Evolutionary conservation across 495 filamentous ascomycete genomes (phyloP).

Genomic region (Aspergillus conjunctus): DNA sequence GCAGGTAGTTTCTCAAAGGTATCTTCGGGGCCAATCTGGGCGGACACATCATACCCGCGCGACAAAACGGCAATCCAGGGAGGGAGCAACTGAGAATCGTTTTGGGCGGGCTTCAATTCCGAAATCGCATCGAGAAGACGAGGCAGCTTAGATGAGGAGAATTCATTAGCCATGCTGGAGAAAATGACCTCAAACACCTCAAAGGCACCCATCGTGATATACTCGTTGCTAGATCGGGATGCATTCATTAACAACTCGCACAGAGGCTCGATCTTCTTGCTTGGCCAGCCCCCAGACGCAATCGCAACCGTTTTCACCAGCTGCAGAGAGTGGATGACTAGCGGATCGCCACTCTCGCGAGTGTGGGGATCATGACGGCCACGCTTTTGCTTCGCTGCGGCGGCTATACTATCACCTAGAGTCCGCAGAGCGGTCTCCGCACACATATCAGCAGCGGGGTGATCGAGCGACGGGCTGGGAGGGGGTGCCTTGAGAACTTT

Average conservation of each 20-base stretch:
- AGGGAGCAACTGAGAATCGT: constrained; percentile 88
- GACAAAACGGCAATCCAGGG: constrained; percentile 96
- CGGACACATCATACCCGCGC: constrained; percentile 89
- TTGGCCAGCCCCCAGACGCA: constrained; percentile 94
- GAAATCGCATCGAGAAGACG: constrained; percentile 82
- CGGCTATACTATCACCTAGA: constrained; percentile 67
- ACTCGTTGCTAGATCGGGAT: constrained; percentile 85
- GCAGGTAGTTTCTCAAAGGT: constrained; percentile 86
- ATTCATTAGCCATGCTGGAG: constrained; percentile 81
- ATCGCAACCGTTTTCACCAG: constrained; percentile 83
- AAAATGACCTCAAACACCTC: constrained; percentile 97
- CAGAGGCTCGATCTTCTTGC: constrained; percentile 86
- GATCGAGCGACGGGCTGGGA: constrained; percentile 86
- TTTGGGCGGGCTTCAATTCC: constrained; percentile 84
- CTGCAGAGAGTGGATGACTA: constrained; percentile 86
- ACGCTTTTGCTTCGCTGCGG: constrained; percentile 66
- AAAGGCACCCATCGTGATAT: constrained; percentile 92
- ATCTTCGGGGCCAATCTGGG: constrained; percentile 79
- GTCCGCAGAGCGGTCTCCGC: constrained; percentile 82
- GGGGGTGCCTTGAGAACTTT: constrained; percentile 81
- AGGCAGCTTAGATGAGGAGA: constrained; percentile 85
- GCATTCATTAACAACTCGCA: constrained; percentile 88
- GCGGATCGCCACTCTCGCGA: constrained; percentile 68
- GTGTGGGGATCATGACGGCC: constrained; percentile 41
- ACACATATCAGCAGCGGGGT: constrained; percentile 94